These are phyloP conservation scores for Rhodomyrtus psidioides DNA, from an alignment of 441 rosid species.

Conservation along the genomic window DNA sequence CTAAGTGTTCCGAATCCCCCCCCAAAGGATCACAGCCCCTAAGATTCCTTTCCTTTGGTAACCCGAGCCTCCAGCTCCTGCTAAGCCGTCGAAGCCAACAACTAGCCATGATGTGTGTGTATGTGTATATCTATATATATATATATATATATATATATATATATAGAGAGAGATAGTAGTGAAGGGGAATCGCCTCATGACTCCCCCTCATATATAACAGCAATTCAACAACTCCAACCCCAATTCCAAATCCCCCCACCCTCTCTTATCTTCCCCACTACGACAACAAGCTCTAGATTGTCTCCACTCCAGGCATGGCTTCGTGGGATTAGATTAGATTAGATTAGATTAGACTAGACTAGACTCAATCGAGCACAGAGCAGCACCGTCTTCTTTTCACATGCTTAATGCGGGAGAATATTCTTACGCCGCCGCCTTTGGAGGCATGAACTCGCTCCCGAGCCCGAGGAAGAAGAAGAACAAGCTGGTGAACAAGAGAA, in stretches of 20 bases:
- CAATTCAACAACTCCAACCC: background rate
- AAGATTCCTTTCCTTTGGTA: background rate
- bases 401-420: background rate
- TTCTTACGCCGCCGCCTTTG: conserved; percentile 15
- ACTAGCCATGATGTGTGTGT: background rate
- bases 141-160: too few relatives aligned
- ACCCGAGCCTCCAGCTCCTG: background rate
- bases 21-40: background rate
- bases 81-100: background rate
- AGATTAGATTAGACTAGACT: too few relatives aligned
- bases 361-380: background rate
- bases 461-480: conserved; percentile 38
- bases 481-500: conserved; percentile 40
- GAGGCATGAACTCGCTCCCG: conserved; percentile 8
- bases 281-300: background rate
- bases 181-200: background rate
- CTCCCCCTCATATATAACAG: background rate
- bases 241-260: background rate
- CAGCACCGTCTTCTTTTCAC: background rate
- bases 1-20: background rate
- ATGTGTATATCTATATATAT: too few relatives aligned
- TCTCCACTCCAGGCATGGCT: background rate
- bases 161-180: background rate
- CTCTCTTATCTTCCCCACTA: background rate
- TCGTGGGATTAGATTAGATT: background rate